phyloP scores from a whole-genome alignment of 2,329 filamentous ascomycete genomes.

The Bimuria novae-zelandiae region DNA sequence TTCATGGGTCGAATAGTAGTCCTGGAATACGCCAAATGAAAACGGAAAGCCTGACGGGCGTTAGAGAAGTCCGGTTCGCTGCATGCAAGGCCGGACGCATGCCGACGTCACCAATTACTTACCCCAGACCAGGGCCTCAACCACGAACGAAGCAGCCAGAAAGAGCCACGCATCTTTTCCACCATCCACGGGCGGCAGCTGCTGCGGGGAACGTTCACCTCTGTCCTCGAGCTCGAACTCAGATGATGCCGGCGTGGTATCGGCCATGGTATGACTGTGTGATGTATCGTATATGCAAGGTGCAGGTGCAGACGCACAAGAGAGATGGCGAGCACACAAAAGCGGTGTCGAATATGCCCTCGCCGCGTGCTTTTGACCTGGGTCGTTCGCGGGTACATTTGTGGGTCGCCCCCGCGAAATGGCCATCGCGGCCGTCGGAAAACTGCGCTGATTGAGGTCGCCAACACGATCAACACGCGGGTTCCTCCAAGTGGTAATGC shows the following conservation, averaged over 20 bases:
- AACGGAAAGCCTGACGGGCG: slow-evolving; percentile 64
- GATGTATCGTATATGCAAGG: too few relatives aligned
- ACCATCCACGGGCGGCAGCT: slow-evolving; percentile 21
- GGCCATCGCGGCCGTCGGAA: background rate
- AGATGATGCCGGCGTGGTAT: background rate
- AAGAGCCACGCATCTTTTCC: slow-evolving; percentile 29
- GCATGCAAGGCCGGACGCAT: slow-evolving; percentile 1
- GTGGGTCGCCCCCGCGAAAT: background rate
- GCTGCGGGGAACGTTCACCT: background rate
- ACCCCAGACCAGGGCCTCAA: slow-evolving; percentile 59
- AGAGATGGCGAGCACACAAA: background rate
- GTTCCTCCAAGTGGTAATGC: background rate
- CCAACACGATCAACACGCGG: background rate
- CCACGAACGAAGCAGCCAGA: slow-evolving; percentile 47
- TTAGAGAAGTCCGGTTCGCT: slow-evolving; percentile 8
- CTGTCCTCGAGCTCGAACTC: slow-evolving; percentile 4
- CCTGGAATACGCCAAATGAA: slow-evolving; percentile 72
- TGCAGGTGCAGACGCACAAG: background rate
- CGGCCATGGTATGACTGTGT: background rate
- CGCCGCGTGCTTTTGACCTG: background rate
- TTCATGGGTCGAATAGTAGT: slow-evolving; percentile 66
- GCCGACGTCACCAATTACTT: slow-evolving; percentile 4
- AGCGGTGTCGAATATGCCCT: background rate
- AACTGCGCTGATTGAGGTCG: background rate
- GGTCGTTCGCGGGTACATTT: background rate